phyloP scores from a whole-genome alignment of 2,329 filamentous ascomycete species.

The Fusarium virguliforme region DNA sequence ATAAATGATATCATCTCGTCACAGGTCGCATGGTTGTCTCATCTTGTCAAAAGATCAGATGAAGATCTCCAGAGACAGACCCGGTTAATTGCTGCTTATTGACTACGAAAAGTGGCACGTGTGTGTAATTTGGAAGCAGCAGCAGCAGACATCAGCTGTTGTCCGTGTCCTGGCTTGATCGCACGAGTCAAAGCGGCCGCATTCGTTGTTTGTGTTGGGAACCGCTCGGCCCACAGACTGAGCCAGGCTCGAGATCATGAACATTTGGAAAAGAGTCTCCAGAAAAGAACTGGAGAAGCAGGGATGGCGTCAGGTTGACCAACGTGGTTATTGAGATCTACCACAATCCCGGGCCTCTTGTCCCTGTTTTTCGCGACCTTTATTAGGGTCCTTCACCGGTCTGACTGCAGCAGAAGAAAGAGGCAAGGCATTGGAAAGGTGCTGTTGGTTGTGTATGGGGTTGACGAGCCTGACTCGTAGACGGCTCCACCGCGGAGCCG shows the following conservation, averaged over 20 bases:
- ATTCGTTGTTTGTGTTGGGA: neutral
- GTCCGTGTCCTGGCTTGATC: constrained; percentile 7
- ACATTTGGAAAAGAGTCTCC: neutral
- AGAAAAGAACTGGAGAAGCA: neutral
- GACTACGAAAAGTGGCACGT: neutral
- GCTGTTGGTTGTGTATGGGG: constrained; percentile 9
- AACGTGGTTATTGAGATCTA: constrained; percentile 12
- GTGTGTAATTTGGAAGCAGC: neutral
- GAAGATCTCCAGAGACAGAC: neutral
- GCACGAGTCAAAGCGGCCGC: constrained; percentile 11
- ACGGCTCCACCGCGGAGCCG: constrained; percentile 41
- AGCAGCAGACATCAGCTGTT: constrained; percentile 3
- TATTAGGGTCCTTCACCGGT: neutral
- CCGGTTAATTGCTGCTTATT: neutral
- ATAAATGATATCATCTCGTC: neutral
- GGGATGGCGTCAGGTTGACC: neutral
- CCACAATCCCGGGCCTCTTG: constrained; percentile 10
- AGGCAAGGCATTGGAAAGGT: no score
- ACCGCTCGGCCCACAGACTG: constrained; percentile 1
- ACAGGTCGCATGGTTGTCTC: constrained; percentile 9
- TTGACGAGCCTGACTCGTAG: constrained; percentile 33
- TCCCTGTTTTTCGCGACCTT: neutral
- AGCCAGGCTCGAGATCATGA: constrained; percentile 6
- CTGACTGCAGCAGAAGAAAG: neutral
- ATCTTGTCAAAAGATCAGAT: constrained; percentile 1